Evolutionary conservation across 2,329 filamentous ascomycete species (phyloP), one percentile per base, ranked within the genome.

Genomic region (Rhytidhysteron rufulum): DNA sequence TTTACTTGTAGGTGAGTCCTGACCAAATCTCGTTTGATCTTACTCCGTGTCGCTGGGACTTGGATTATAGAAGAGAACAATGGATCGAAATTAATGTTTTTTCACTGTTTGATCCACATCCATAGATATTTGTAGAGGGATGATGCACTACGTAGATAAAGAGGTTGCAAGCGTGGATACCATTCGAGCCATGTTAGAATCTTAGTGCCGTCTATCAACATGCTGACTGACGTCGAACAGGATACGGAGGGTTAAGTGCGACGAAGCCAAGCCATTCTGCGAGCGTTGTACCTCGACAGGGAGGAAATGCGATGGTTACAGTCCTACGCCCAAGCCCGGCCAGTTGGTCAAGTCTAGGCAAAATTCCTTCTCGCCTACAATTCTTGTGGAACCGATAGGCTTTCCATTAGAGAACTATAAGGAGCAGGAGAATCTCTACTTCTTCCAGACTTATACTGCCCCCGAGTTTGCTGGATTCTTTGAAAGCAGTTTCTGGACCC

Each of bases 211-310:
- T 20, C 20, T 11, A 22, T 8, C 9, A 13, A 5, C 15, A 15
- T 13, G 11, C 30, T 33, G 8, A 21, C 15, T 43, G 34, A 40
- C 20, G 9, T 29, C 24, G 5, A 9, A 17, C 39, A 78, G 75
- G 58, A 69, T 75, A 22, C 72, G 76, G 37, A 74, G 75, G 41
- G 71, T 79, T 39, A 79, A 79, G 54, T 80, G 77, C 54, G 76
- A 78, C 46, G 77, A 80, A 58, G 62, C 58, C 15, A 77, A 74
- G 41, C 77, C 77, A 1, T 62, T 57, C 29, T 81, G 78, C 48
- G 57, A 69, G 25, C 71, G 74, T 41, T 80, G 77, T 50, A 69
- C 68, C 24, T 74, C 71, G 41, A 79, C 77, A 3, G 75, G 77
- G 10, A 69, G 77, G 38, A 72, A 68, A 48, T 80, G 77, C 51